These are phyloP conservation scores for Pseudogymnoascus pannorum DNA, from an alignment of 2,329 filamentous ascomycete genomes.

Conservation along the genomic window DNA sequence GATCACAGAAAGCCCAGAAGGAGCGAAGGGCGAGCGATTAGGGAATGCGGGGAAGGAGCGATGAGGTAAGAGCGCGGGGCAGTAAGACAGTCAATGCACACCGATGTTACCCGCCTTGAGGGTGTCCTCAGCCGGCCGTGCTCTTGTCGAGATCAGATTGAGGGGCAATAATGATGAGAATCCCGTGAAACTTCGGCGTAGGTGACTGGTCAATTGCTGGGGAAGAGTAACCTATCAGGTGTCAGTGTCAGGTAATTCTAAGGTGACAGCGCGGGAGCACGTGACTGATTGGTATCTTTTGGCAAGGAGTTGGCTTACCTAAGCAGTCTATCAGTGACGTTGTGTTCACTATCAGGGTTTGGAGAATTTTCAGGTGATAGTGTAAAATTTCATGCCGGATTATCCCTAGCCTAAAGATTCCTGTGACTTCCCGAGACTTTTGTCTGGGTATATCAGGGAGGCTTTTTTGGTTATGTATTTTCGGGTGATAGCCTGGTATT, in stretches of 20 bases:
- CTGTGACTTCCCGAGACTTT: too few relatives aligned
- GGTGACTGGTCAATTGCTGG: background rate
- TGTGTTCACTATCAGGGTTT: background rate
- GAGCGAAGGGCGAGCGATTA: background rate
- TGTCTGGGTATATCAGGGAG: too few relatives aligned
- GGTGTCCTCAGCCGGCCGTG: conserved; percentile 35
- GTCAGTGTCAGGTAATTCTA: background rate
- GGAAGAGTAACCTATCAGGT: background rate
- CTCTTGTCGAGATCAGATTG: background rate
- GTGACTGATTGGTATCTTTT: background rate
- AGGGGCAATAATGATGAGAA: too few relatives aligned
- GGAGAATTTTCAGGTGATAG: background rate
- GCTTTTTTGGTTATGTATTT: background rate
- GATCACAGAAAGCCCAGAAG: background rate
- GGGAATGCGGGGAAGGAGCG: background rate
- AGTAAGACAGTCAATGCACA: conserved; percentile 30
- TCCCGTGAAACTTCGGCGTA: background rate
- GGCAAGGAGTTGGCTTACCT: background rate
- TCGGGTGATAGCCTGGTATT: background rate
- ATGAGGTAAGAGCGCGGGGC: background rate
- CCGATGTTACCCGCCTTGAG: conserved; percentile 57
- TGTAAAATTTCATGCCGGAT: background rate
- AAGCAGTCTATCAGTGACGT: too few relatives aligned
- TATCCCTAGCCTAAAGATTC: background rate
- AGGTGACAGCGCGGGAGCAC: background rate